A percentile compares a stretch with the other conserved stretches of the same genome.
These are phyloP conservation scores for Saccharomycopsis hybrid DNA, from an alignment of 1,139 yeast genomes.

Conservation along the genomic window DNA sequence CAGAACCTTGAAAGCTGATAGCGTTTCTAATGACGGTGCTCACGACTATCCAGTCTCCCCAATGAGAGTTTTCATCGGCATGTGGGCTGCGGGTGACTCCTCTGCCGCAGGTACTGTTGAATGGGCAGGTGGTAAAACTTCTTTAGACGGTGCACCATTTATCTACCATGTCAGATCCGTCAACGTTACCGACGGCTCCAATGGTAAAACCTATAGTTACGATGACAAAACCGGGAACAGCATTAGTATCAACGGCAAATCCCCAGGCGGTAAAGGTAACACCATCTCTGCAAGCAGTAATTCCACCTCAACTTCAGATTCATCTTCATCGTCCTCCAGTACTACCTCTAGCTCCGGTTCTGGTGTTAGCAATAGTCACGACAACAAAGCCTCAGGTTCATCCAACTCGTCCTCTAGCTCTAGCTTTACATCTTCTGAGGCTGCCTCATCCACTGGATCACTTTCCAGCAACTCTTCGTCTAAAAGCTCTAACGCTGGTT, in stretches of 20 bases:
- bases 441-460: no score
- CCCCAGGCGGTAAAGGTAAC: constrained; percentile 39
- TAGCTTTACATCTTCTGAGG: constrained; percentile 3
- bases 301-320: no score
- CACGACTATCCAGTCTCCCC: constrained; percentile 76
- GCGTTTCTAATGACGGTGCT: constrained; percentile 40
- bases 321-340: constrained; percentile 5
- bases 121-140: constrained; percentile 85
- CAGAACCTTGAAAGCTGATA: constrained; percentile 43
- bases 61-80: constrained; percentile 61
- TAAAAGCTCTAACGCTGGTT: background rate
- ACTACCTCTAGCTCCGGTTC: constrained; percentile 23
- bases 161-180: constrained; percentile 58
- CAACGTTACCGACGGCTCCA: constrained; percentile 69
- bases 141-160: constrained; percentile 60
- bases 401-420: no score
- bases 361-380: background rate
- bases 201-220: constrained; percentile 65
- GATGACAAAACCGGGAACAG: constrained; percentile 60
- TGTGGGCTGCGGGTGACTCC: constrained; percentile 83
- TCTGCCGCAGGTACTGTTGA: constrained; percentile 63
- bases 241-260: constrained; percentile 58
- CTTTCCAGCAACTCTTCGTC: no score
- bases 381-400: background rate
- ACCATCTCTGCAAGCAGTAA: no score